A percentile compares a stretch with the other conserved stretches of the same genome.
phyloP scores from a whole-genome alignment of 352 stramenopile species.

The Poterioochromonas sp. region DNA sequence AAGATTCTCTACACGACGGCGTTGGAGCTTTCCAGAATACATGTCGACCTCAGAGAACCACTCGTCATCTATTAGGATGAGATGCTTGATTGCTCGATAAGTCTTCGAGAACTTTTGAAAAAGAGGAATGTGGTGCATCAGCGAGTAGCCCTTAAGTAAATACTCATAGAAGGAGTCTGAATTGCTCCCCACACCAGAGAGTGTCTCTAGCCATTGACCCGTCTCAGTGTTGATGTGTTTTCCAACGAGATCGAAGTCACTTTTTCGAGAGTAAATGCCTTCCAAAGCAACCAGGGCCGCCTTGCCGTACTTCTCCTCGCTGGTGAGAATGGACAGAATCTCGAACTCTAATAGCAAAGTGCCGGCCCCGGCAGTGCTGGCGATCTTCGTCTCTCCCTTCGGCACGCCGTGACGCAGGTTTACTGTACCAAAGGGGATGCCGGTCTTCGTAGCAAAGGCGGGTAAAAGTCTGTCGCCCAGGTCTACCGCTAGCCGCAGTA shows the following conservation, averaged over 20 bases:
- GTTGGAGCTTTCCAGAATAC: constrained; percentile 51
- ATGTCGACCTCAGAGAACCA: constrained; percentile 74
- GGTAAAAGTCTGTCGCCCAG: constrained; percentile 83
- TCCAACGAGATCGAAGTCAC: constrained; percentile 76
- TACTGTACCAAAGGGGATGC: constrained; percentile 87
- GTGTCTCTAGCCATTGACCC: constrained; percentile 61
- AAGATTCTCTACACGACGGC: constrained; percentile 61
- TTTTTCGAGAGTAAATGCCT: constrained; percentile 61
- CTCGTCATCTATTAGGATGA: constrained; percentile 35
- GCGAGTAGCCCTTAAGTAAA: constrained; percentile 82
- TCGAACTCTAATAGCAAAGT: constrained; percentile 92
- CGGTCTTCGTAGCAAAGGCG: constrained; percentile 89
- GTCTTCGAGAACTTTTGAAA: not conserved
- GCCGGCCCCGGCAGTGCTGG: constrained; percentile 84
- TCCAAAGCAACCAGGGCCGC: constrained; percentile 57
- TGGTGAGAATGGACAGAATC: constrained; percentile 76
- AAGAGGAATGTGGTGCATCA: not conserved
- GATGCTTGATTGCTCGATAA: constrained; percentile 15
- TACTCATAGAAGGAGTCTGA: constrained; percentile 97
- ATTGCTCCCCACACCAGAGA: constrained; percentile 75
- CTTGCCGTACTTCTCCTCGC: constrained; percentile 56
- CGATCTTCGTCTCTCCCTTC: constrained; percentile 78
- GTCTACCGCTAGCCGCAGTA: constrained; percentile 84
- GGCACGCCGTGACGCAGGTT: constrained; percentile 83
- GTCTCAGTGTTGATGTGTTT: constrained; percentile 83